These are phyloP conservation scores for Claviceps pazoutovae DNA, from an alignment of 2,329 filamentous ascomycete species.

Conservation along the genomic window DNA sequence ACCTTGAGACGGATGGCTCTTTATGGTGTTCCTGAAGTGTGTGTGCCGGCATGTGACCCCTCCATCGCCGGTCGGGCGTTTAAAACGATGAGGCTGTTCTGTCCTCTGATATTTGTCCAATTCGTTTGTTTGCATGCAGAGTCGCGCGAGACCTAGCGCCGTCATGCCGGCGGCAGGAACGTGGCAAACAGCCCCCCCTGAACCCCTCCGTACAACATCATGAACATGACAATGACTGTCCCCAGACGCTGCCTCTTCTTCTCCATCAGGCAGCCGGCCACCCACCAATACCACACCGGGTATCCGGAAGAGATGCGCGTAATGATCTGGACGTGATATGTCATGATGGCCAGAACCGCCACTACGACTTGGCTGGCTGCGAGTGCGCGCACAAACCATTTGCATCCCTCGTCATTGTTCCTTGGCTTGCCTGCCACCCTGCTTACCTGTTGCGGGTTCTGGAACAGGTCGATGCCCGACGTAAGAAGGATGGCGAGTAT, in stretches of 20 bases:
- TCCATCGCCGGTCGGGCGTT: no score
- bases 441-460: constrained; percentile 8
- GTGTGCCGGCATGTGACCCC: no score
- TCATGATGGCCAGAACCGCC: constrained; percentile 56
- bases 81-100: no score
- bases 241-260: constrained; percentile 19
- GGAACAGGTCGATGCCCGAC: constrained; percentile 38
- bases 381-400: constrained; percentile 36
- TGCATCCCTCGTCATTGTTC: constrained; percentile 2
- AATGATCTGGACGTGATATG: constrained; percentile 88
- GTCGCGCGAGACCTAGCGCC: background rate
- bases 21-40: no score
- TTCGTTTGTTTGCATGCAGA: background rate
- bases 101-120: no score
- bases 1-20: no score
- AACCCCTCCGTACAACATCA: constrained; percentile 69
- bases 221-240: constrained; percentile 42
- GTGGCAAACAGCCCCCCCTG: constrained; percentile 77
- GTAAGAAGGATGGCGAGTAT: constrained; percentile 49
- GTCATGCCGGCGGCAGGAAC: constrained; percentile 76
- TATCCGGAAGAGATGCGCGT: constrained; percentile 80
- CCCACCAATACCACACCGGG: constrained; percentile 76
- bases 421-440: background rate
- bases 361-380: constrained; percentile 62
- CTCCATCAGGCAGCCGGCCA: constrained; percentile 39